These are phyloP conservation scores for Wilcoxina mikolae DNA, from an alignment of 495 filamentous ascomycete genomes.

Conservation along the genomic window DNA sequence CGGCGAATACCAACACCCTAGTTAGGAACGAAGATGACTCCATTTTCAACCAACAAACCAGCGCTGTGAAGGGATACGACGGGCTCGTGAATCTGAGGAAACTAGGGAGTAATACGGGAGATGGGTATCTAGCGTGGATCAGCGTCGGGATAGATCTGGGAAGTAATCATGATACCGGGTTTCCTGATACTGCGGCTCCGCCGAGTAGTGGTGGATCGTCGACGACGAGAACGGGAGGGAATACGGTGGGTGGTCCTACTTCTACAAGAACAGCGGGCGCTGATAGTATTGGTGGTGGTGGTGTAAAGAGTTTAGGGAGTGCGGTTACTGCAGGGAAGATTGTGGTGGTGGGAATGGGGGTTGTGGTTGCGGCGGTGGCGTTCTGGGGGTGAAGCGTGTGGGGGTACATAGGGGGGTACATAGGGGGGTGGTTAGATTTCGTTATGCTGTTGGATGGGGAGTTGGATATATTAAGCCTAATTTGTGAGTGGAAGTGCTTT, in stretches of 20 bases:
- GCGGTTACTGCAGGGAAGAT: neutral
- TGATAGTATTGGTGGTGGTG: neutral
- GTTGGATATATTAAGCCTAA: too few relatives aligned
- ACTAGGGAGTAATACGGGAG: neutral
- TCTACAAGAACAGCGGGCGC: neutral
- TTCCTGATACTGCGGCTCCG: neutral
- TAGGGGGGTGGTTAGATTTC: too few relatives aligned
- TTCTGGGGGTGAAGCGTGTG: too few relatives aligned
- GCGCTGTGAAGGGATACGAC: neutral
- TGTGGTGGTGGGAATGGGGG: neutral
- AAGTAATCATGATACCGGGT: constrained; percentile 22
- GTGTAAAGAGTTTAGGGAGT: neutral
- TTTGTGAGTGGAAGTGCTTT: too few relatives aligned
- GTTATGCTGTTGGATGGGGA: too few relatives aligned
- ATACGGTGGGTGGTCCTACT: neutral
- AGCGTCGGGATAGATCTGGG: constrained; percentile 27
- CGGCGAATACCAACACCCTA: neutral
- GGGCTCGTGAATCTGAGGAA: neutral
- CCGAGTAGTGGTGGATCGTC: neutral
- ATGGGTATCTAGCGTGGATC: constrained; percentile 1
- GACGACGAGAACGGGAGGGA: neutral
- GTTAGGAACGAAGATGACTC: neutral
- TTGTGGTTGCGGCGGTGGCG: neutral
- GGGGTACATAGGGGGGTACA: too few relatives aligned
- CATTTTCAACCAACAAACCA: neutral